Percentiles rank a stretch among this genome's conserved stretches.
Evolutionary conservation across 2,329 filamentous ascomycete genomes (phyloP).

Genomic region (Penicillium sp.): DNA sequence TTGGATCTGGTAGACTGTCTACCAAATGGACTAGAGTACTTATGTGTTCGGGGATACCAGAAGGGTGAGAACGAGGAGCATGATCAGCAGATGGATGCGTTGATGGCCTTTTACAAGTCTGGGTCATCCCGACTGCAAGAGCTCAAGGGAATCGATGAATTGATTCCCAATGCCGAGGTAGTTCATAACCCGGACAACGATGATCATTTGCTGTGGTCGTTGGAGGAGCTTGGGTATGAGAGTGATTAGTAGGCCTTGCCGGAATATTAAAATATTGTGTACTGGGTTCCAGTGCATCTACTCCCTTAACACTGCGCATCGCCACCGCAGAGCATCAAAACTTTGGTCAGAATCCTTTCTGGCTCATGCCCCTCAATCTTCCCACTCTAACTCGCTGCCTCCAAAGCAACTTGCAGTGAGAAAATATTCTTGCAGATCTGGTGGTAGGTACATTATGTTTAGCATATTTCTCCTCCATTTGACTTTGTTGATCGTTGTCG

Average conservation of each 20-base stretch:
- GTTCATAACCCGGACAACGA: conserved; percentile 9
- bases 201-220: conserved; percentile 1
- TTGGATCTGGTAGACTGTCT: conserved; percentile 2
- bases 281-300: not conserved
- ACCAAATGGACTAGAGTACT: conserved; percentile 17
- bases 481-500: not conserved
- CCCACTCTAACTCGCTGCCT: too few species aligned
- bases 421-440: too few species aligned
- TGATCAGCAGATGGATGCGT: conserved; percentile 13
- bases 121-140: conserved; percentile 9
- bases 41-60: conserved; percentile 21
- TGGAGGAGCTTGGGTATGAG: not conserved
- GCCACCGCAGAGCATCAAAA: not conserved
- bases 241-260: not conserved
- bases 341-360: too few species aligned
- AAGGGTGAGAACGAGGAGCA: conserved; percentile 5
- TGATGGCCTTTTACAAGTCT: conserved; percentile 4
- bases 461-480: too few species aligned
- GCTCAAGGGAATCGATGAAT: conserved; percentile 12
- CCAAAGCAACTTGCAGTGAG: too few species aligned
- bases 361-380: too few species aligned
- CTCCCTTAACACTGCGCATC: not conserved
- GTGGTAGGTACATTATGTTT: too few species aligned
- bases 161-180: conserved; percentile 11
- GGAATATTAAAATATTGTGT: not conserved